These are phyloP conservation scores for Syzygium aromaticum DNA, from an alignment of 345 rosid genomes.

Conservation along the genomic window DNA sequence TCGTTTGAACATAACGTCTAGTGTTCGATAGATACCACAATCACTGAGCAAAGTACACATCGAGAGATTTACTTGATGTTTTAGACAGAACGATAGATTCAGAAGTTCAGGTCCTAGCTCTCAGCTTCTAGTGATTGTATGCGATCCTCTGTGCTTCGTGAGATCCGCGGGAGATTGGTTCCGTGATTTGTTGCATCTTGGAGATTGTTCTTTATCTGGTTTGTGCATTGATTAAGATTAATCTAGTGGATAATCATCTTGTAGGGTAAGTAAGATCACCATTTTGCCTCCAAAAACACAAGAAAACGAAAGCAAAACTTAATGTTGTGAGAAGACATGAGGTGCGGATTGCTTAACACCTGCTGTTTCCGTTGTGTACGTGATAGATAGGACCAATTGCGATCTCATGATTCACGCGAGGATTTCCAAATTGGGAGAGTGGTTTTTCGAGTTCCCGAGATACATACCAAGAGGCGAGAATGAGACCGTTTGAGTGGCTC, in stretches of 20 bases:
- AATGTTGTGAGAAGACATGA: not conserved
- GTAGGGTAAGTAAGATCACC: not conserved
- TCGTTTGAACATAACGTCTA: not conserved
- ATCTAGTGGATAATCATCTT: not conserved
- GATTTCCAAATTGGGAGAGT: not conserved
- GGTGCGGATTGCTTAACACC: too few relatives aligned
- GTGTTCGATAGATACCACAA: not conserved
- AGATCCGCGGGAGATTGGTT: not conserved
- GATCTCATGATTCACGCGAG: not conserved
- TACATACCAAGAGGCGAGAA: not conserved
- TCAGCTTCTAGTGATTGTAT: too few relatives aligned
- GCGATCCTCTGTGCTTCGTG: not conserved
- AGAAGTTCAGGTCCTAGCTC: too few relatives aligned
- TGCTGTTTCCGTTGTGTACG: too few relatives aligned
- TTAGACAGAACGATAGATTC: too few relatives aligned
- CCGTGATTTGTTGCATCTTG: not conserved
- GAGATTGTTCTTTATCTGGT: not conserved
- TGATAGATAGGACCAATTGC: not conserved
- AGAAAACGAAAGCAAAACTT: not conserved
- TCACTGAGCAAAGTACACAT: not conserved
- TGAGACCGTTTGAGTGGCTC: not conserved
- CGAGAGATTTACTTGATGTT: not conserved
- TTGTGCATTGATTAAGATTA: not conserved
- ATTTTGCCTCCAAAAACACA: not conserved
- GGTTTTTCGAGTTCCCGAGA: accelerated